Evolutionary conservation across 768 basidiomycete genomes (phyloP).

Genomic region (Boletus rubescentipes): DNA sequence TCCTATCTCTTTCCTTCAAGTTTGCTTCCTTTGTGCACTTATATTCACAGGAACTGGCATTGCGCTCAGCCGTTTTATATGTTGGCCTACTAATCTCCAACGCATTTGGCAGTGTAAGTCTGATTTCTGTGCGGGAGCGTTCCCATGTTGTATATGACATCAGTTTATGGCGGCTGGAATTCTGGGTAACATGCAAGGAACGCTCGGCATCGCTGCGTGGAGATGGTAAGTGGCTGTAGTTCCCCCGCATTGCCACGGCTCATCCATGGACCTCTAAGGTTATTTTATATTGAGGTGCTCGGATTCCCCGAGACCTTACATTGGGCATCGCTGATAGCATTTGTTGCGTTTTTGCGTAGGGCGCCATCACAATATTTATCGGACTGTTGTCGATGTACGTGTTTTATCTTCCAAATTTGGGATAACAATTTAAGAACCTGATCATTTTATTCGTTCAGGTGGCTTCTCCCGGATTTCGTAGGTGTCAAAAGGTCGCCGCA

Average conservation of each 20-base stretch:
- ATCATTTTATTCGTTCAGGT: conserved; percentile 37
- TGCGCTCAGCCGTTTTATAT: conserved; percentile 61
- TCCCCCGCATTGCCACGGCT: background rate
- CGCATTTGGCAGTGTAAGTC: conserved; percentile 61
- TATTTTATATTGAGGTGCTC: conserved; percentile 67
- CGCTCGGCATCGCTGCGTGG: conserved; percentile 67
- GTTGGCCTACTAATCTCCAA: conserved; percentile 61
- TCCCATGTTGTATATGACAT: background rate
- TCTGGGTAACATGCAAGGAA: conserved; percentile 65
- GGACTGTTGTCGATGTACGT: conserved; percentile 53
- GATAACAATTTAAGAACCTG: background rate
- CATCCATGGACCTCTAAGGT: conserved; percentile 37
- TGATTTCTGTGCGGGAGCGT: background rate
- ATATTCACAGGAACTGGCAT: conserved; percentile 52
- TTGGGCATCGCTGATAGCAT: background rate
- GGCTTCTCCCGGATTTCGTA: conserved; percentile 59
- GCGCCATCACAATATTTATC: conserved; percentile 59
- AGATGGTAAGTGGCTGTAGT: conserved; percentile 46
- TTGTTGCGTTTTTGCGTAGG: conserved; percentile 35
- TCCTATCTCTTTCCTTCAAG: no score
- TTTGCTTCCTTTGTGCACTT: background rate
- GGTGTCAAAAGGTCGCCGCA: conserved; percentile 16
- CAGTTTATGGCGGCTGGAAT: conserved; percentile 79
- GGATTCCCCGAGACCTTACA: background rate
- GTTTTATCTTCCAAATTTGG: background rate